Evolutionary conservation across 495 filamentous ascomycete species (phyloP).

Genomic region (Cudoniella acicularis): DNA sequence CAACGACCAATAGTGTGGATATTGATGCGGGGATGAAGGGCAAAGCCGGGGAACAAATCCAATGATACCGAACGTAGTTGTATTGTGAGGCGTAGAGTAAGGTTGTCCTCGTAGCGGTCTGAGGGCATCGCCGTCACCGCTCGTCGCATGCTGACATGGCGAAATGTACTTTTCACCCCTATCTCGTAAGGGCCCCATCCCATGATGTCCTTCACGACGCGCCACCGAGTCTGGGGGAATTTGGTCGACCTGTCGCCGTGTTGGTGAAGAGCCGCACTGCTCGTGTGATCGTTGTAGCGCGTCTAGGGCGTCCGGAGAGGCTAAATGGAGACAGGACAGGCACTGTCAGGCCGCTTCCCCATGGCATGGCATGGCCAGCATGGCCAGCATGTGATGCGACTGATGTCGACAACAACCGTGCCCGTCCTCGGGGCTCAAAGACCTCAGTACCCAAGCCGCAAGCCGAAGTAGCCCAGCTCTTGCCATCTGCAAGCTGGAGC

Average conservation of each 20-base stretch:
- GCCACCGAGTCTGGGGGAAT: not conserved
- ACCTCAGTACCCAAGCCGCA: no score
- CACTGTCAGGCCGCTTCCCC: not conserved
- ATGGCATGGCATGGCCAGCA: no score
- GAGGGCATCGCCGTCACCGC: not conserved
- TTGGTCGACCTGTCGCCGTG: not conserved
- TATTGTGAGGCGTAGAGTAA: no score
- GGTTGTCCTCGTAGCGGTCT: not conserved
- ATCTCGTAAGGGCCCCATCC: no score
- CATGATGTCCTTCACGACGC: not conserved
- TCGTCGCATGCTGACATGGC: not conserved
- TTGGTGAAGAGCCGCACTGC: not conserved
- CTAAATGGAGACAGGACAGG: not conserved
- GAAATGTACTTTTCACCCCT: not conserved
- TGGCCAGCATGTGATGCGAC: not conserved
- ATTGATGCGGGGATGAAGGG: no score
- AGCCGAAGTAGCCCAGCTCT: no score
- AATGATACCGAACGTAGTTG: no score
- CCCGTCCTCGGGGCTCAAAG: no score
- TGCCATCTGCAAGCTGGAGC: no score
- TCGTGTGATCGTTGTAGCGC: not conserved
- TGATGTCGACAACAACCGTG: no score
- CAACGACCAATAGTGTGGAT: no score
- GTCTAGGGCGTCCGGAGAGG: not conserved
- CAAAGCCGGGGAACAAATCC: no score